phyloP scores from a whole-genome alignment of 2,329 filamentous ascomycete species.

The Colletotrichum chlorophyti region DNA sequence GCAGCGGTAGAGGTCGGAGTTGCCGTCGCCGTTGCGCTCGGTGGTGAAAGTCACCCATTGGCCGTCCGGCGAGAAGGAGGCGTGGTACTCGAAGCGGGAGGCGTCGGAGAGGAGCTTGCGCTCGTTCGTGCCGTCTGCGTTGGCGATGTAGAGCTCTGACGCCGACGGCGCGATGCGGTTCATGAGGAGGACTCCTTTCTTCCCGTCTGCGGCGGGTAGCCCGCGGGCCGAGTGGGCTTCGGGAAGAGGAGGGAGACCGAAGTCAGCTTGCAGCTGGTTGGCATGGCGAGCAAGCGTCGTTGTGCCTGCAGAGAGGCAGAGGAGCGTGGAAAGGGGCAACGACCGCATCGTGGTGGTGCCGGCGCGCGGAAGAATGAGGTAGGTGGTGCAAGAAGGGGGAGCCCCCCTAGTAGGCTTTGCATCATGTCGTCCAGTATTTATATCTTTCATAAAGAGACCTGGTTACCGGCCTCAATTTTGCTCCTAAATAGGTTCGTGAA shows the following conservation, averaged over 20 bases:
- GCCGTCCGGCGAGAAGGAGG: slow-evolving; percentile 11
- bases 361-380: neutral
- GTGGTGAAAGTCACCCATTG: slow-evolving; percentile 12
- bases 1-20: slow-evolving; percentile 19
- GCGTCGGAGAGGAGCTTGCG: slow-evolving; percentile 2
- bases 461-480: neutral
- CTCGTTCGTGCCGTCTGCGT: slow-evolving; percentile 19
- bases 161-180: slow-evolving; percentile 17
- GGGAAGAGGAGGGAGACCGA: slow-evolving; percentile 1
- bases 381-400: neutral
- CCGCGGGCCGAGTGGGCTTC: slow-evolving; percentile 15
- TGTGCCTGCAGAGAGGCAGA: slow-evolving; percentile 1
- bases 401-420: neutral
- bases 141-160: slow-evolving; percentile 18
- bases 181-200: slow-evolving; percentile 21
- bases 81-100: slow-evolving; percentile 12
- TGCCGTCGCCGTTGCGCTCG: slow-evolving; percentile 20
- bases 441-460: neutral
- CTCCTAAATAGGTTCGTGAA: neutral
- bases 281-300: slow-evolving; percentile 6
- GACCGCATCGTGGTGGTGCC: slow-evolving; percentile 12
- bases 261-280: slow-evolving; percentile 15
- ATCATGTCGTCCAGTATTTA: neutral
- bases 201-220: slow-evolving; percentile 15
- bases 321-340: neutral